Percentiles rank a stretch among this genome's conserved stretches.
Conservation (phyloP, 2,329 filamentous ascomycete genomes). For the Fusarium temperatum region DNA sequence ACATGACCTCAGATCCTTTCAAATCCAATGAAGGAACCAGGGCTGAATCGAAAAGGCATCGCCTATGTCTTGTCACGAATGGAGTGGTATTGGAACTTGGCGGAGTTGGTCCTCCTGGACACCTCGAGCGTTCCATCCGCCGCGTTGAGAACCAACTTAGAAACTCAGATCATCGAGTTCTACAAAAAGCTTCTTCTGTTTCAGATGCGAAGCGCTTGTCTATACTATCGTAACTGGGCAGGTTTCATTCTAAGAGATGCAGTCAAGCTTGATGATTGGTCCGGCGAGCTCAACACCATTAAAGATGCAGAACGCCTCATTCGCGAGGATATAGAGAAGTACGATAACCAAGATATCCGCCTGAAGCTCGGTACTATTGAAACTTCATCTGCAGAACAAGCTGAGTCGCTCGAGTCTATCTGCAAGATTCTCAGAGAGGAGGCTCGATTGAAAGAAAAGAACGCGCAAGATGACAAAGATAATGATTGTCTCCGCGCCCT, state of each 20-base stretch:
- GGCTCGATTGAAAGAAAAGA: accelerated
- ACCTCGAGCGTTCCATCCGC: accelerated
- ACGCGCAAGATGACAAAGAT: accelerated
- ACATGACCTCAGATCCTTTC: accelerated
- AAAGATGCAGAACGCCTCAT: background rate
- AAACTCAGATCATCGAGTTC: accelerated
- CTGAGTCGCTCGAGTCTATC: accelerated
- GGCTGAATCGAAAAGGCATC: accelerated
- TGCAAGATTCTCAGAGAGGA: accelerated
- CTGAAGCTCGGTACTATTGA: accelerated
- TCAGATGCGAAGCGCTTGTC: background rate
- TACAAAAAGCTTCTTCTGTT: background rate
- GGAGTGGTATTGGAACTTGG: background rate
- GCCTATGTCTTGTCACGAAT: background rate
- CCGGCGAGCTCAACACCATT: accelerated
- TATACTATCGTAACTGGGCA: background rate
- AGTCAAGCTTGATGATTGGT: background rate
- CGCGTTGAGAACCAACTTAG: background rate
- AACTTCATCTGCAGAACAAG: accelerated
- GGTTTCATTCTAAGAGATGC: accelerated
- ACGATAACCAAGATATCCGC: accelerated
- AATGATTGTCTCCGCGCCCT: accelerated
- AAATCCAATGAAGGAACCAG: background rate
- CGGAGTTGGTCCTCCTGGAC: accelerated
- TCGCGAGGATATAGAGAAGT: accelerated